Percentiles rank a stretch among this genome's conserved stretches.
Conservation (phyloP, 768 basidiomycete species). For the Mycena floridula region DNA sequence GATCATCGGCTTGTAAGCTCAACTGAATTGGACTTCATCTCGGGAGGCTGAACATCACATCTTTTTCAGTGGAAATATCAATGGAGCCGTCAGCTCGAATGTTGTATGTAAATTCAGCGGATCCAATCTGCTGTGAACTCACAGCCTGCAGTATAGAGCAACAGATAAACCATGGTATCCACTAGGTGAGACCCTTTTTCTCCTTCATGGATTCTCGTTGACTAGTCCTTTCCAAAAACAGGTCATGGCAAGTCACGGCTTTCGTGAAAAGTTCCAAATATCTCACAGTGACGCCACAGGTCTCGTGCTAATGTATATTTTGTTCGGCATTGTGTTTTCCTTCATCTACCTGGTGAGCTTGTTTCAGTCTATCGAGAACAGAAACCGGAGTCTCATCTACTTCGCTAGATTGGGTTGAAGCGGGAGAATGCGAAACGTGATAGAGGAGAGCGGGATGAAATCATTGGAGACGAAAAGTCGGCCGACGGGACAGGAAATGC, state of each 20-base stretch:
- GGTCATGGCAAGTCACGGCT: slow-evolving; percentile 24
- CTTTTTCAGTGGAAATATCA: slow-evolving; percentile 54
- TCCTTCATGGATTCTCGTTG: not conserved
- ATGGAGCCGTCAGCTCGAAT: slow-evolving; percentile 74
- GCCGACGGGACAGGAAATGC: slow-evolving; percentile 26
- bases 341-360: slow-evolving; percentile 30
- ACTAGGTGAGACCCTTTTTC: slow-evolving; percentile 25
- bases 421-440: slow-evolving; percentile 63
- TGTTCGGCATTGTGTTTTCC: slow-evolving; percentile 49
- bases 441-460: slow-evolving; percentile 62
- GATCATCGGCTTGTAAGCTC: slow-evolving; percentile 54
- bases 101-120: slow-evolving; percentile 44
- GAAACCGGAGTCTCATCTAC: too few relatives aligned
- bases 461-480: slow-evolving; percentile 46
- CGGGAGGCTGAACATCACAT: not conserved
- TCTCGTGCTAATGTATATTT: slow-evolving; percentile 69
- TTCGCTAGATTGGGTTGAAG: slow-evolving; percentile 36
- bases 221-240: slow-evolving; percentile 13
- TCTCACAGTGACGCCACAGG: slow-evolving; percentile 28
- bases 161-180: slow-evolving; percentile 64
- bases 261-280: not conserved
- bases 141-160: slow-evolving; percentile 56
- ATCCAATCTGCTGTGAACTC: too few relatives aligned
- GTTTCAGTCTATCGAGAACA: too few relatives aligned
- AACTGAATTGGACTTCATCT: not conserved